phyloP scores from a whole-genome alignment of 2,329 filamentous ascomycete species.

The Pseudogymnoascus sp. region DNA sequence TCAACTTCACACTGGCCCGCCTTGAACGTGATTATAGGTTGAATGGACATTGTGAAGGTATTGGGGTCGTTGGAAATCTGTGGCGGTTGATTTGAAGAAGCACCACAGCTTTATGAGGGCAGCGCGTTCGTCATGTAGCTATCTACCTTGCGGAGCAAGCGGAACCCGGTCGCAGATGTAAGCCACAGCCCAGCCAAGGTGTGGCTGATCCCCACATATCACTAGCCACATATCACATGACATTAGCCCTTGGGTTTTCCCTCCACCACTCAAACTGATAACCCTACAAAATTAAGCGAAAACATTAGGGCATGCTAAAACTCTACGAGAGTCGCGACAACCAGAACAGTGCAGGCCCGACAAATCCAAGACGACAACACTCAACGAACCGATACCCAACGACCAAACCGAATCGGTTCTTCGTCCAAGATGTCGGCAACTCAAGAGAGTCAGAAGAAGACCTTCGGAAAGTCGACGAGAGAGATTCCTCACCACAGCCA shows the following conservation, averaged over 20 bases:
- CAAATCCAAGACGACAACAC: constrained; percentile 21
- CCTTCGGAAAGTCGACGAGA: constrained; percentile 95
- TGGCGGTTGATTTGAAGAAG: constrained; percentile 16
- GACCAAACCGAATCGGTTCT: constrained; percentile 23
- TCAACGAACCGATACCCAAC: constrained; percentile 23
- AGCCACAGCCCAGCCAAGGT: constrained; percentile 6
- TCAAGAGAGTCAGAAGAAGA: constrained; percentile 62
- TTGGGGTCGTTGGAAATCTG: constrained; percentile 11
- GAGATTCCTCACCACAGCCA: constrained; percentile 77
- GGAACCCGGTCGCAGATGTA: background rate
- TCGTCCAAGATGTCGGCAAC: constrained; percentile 58
- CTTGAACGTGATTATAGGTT: constrained; percentile 91
- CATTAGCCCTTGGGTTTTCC: constrained; percentile 3
- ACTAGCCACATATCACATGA: constrained; percentile 8
- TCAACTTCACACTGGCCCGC: constrained; percentile 82
- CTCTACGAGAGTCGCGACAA: constrained; percentile 9
- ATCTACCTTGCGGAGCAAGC: constrained; percentile 2
- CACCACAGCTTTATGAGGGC: constrained; percentile 9
- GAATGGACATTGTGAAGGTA: constrained; percentile 61
- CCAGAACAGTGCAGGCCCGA: constrained; percentile 12
- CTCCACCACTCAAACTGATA: background rate
- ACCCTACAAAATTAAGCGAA: constrained; percentile 10
- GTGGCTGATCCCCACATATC: constrained; percentile 3
- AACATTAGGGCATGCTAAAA: constrained; percentile 12
- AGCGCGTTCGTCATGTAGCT: constrained; percentile 16